A percentile compares a stretch with the other conserved stretches of the same genome.
Conservation (phyloP, 2,329 filamentous ascomycete genomes). For the Ascochyta rabiei region DNA sequence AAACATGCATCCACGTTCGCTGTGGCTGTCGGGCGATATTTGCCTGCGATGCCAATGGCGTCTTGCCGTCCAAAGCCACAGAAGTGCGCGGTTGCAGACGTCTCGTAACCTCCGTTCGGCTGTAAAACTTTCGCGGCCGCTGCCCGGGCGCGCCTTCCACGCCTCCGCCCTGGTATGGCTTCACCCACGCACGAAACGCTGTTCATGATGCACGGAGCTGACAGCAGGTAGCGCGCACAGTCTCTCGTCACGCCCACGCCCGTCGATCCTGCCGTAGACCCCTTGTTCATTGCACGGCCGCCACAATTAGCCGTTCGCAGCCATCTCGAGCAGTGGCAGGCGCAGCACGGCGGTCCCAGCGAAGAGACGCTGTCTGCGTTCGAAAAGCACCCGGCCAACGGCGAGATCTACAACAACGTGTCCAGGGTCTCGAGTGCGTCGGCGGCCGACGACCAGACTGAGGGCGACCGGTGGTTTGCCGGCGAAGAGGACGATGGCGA, state of each 20-base stretch:
- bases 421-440: conserved; percentile 29
- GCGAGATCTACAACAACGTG: conserved; percentile 33
- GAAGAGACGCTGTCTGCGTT: conserved; percentile 40
- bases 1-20: conserved; percentile 26
- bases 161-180: conserved; percentile 25
- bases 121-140: conserved; percentile 11
- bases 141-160: conserved; percentile 31
- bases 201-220: neutral
- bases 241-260: conserved; percentile 4
- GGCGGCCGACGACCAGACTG: conserved; percentile 32
- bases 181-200: neutral
- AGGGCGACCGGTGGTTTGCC: conserved; percentile 26
- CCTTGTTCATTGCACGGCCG: conserved; percentile 20
- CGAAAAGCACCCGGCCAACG: conserved; percentile 33
- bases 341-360: conserved; percentile 45
- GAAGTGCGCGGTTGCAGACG: neutral
- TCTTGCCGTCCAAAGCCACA: conserved; percentile 10
- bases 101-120: neutral
- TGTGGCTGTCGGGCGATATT: conserved; percentile 20
- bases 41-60: conserved; percentile 38
- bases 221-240: conserved; percentile 25
- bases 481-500: conserved; percentile 35
- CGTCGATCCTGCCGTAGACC: conserved; percentile 14
- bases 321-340: conserved; percentile 52
- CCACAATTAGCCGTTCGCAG: conserved; percentile 31